Percentiles rank a stretch among this genome's conserved stretches.
Conservation (phyloP, 345 rosid genomes). For the Populus davidiana region DNA sequence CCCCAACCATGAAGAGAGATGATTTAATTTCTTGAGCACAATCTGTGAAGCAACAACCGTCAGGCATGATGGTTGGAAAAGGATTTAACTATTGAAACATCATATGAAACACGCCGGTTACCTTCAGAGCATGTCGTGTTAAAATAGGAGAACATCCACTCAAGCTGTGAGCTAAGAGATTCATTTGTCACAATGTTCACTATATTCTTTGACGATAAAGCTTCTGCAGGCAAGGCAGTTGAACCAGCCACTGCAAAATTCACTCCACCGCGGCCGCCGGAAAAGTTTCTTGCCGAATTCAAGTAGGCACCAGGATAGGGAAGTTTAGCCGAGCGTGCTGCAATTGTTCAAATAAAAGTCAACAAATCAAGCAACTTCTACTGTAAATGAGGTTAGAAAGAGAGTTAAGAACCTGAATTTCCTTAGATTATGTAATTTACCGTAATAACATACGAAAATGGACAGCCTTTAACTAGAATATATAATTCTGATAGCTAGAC, state of each 20-base stretch:
- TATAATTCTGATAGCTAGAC: too few species aligned
- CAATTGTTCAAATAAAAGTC: not conserved
- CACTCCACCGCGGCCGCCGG: not conserved
- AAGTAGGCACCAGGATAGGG: not conserved
- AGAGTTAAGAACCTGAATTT: too few species aligned
- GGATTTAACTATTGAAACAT: too few species aligned
- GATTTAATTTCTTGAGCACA: not conserved
- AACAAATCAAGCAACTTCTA: too few species aligned
- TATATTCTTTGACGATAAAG: not conserved
- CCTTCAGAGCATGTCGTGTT: too few species aligned
- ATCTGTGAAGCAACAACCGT: not conserved
- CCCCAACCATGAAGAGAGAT: constrained; percentile 5
- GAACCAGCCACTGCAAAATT: constrained; percentile 13
- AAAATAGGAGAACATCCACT: not conserved
- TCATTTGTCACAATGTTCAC: too few species aligned
- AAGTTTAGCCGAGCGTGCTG: constrained; percentile 12
- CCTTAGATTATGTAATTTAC: too few species aligned
- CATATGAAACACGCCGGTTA: too few species aligned
- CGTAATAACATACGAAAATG: too few species aligned
- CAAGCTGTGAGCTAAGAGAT: constrained; percentile 1
- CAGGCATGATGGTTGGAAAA: too few species aligned
- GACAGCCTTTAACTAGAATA: too few species aligned
- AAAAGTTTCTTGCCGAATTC: not conserved
- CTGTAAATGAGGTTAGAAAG: too few species aligned
- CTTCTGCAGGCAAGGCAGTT: not conserved